Evolutionary conservation across 768 basidiomycete genomes (phyloP), one percentile per base, ranked within the genome.

Genomic region (Tricholoma terreum): DNA sequence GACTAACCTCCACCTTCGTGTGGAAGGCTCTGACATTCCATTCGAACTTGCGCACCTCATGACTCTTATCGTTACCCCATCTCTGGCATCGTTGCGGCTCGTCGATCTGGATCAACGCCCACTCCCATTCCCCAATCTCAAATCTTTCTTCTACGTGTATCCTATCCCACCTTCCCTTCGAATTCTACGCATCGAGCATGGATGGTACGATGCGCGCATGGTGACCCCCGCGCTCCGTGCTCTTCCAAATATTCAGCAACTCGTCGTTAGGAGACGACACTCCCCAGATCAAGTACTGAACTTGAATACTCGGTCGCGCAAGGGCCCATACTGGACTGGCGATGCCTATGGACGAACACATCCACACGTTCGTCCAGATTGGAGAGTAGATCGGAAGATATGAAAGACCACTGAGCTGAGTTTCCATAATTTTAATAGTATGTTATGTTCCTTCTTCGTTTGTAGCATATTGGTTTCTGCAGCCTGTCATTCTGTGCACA

Each of bases 21-120:
- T 85, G 53, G 78, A 81, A 62, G 77, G 79, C 22, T 71, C 69
- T 27, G 83, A 87, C 63, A 82, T 88, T 43, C 85, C 86, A 36
- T 79, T 79, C 50, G 87, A 88, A 63, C 74, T 89, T 27, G 67
- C 77, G 17, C 73, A 75, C 50, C 72, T 86, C 59, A 69, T 83
- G 54, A 77, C 80, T 40, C 79, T 80, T 58, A 61, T 87, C 17
- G 75, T 71, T 15, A 71, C 78, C 6, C 85, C 84, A 21, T 68
- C 69, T 31, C 76, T 87, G 31, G 72, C 66, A 55, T 75, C 72
- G 27, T 71, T 89, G 43, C 71, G 70, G 43, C 73, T 89, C 42
- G 61, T 78, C 58, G 82, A 86, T 63, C 54, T 71, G n/a, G 63
- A 67, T 17, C 73, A 70, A 48, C 70, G 71, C 3, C 69, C 62